Evolutionary conservation across 805 yeast species (phyloP).

Genomic region (Saccharomycopsis sp.): DNA sequence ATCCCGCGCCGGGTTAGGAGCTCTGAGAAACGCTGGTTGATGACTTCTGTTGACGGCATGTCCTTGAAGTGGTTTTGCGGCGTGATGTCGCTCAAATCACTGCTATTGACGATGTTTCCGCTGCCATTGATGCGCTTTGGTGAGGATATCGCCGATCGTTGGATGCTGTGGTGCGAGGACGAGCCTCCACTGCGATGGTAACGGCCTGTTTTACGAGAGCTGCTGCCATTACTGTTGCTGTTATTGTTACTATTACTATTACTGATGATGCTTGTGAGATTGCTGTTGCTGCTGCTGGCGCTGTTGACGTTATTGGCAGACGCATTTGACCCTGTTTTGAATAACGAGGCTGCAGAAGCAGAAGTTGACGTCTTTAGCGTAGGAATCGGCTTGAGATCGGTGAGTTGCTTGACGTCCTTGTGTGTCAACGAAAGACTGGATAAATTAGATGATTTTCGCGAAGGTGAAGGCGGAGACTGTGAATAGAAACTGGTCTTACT

Average conservation of each 20-base stretch:
- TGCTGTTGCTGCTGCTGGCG: not conserved
- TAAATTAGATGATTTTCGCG: not conserved
- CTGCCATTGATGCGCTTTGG: not conserved
- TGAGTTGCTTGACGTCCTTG: conserved; percentile 19
- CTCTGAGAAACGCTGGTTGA: conserved; percentile 69
- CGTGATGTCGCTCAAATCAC: conserved; percentile 4
- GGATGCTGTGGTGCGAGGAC: not conserved
- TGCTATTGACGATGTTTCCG: not conserved
- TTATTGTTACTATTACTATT: not conserved
- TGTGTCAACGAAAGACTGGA: conserved; percentile 10
- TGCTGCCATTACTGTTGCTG: not conserved
- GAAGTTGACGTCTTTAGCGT: conserved; percentile 4
- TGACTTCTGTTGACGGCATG: conserved; percentile 58
- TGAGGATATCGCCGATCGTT: not conserved
- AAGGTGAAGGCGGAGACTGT: conserved; percentile 10
- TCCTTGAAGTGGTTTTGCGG: conserved; percentile 32
- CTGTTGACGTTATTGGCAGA: not conserved
- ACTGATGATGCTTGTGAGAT: not conserved
- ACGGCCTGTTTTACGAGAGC: not conserved
- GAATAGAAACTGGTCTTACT: not conserved
- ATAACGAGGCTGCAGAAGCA: not conserved
- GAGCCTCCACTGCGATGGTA: not conserved
- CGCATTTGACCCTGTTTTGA: not conserved
- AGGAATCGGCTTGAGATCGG: conserved; percentile 22
- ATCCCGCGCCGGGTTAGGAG: conserved; percentile 82